Evolutionary conservation across 2,329 filamentous ascomycete species (phyloP).

Genomic region (Aspergillus ochraceoroseus): DNA sequence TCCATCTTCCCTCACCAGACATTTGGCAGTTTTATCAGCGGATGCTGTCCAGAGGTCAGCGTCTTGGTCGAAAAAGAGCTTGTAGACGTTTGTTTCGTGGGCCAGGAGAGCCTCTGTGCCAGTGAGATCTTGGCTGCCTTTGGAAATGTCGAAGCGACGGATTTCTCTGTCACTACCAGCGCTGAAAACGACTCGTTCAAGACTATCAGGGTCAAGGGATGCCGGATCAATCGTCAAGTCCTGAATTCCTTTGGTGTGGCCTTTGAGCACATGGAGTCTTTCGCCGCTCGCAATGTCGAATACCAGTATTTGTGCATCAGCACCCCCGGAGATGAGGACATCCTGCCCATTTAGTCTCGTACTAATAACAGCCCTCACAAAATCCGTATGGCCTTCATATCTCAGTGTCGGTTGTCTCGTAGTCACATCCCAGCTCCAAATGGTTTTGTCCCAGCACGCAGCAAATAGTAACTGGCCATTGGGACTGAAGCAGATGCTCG

Average conservation of each 20-base stretch:
- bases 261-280: conserved; percentile 71
- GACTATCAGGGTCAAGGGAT: conserved; percentile 42
- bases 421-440: conserved; percentile 76
- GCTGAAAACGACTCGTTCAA: conserved; percentile 60
- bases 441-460: conserved; percentile 88
- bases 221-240: conserved; percentile 70
- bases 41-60: conserved; percentile 88
- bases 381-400: conserved; percentile 78
- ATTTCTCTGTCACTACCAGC: conserved; percentile 78
- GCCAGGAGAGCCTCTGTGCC: conserved; percentile 62
- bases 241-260: conserved; percentile 72
- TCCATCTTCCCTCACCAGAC: conserved; percentile 61
- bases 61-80: conserved; percentile 65
- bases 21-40: conserved; percentile 82
- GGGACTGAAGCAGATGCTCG: conserved; percentile 63
- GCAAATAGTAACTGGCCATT: conserved; percentile 64
- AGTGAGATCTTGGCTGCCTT: conserved; percentile 43
- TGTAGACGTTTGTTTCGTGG: conserved; percentile 89
- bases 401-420: conserved; percentile 53
- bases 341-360: conserved; percentile 58
- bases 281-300: conserved; percentile 69
- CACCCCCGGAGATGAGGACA: conserved; percentile 66
- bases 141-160: conserved; percentile 53
- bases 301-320: conserved; percentile 74
- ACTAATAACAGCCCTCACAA: conserved; percentile 75